Conservation (phyloP, 352 stramenopile genomes). For the Phytophthora sojae region DNA sequence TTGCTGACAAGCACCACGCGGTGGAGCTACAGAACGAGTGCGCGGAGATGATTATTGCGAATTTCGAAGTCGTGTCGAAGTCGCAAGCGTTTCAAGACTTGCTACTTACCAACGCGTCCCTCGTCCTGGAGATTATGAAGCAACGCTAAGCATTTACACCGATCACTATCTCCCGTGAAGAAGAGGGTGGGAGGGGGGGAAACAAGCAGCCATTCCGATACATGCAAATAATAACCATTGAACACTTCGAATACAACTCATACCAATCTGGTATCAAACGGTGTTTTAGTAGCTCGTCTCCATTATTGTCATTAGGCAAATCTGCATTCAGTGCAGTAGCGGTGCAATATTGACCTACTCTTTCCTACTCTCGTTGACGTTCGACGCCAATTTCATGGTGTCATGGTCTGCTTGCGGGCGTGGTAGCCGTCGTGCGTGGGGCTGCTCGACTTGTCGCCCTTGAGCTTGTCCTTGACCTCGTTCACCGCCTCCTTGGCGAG, state of each 20-base stretch:
- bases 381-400: neutral
- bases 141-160: too few species aligned
- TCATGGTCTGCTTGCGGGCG: slow-evolving; percentile 4
- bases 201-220: too few species aligned
- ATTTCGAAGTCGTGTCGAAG: neutral
- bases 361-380: neutral
- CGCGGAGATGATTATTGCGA: neutral
- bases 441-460: slow-evolving; percentile 23
- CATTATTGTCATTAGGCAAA: too few species aligned
- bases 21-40: neutral
- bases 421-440: slow-evolving; percentile 4
- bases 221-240: too few species aligned
- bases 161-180: too few species aligned
- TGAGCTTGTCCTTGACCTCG: slow-evolving; percentile 33
- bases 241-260: too few species aligned
- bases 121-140: too few species aligned
- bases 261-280: too few species aligned
- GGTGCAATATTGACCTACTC: too few species aligned
- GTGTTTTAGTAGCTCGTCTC: too few species aligned
- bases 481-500: slow-evolving; percentile 30
- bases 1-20: neutral
- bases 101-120: neutral
- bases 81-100: slow-evolving; percentile 5
- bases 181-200: too few species aligned
- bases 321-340: neutral